These are phyloP conservation scores for Huiozyma sinensis DNA, from an alignment of 805 yeast genomes.

Conservation along the genomic window DNA sequence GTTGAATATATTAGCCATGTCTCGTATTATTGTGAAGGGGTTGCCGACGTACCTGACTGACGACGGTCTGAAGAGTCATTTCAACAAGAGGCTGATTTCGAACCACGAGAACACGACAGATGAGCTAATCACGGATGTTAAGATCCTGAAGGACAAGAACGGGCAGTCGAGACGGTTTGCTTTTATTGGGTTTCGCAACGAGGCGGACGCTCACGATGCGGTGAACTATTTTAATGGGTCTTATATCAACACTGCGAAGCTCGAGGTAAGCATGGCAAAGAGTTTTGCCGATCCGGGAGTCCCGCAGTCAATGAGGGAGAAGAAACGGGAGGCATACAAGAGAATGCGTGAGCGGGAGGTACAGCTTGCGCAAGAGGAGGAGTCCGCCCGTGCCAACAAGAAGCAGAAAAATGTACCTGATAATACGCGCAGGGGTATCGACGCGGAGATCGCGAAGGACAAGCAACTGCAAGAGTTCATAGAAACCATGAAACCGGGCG, in stretches of 20 bases:
- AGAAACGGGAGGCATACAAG: constrained; percentile 39
- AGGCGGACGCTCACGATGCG: constrained; percentile 66
- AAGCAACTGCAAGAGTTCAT: constrained; percentile 69
- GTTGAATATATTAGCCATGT: constrained; percentile 32
- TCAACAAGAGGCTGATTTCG: constrained; percentile 30
- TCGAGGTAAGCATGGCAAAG: constrained; percentile 75
- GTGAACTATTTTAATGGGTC: constrained; percentile 65
- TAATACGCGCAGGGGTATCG: constrained; percentile 30
- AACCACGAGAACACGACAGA: constrained; percentile 15
- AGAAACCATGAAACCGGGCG: constrained; percentile 70
- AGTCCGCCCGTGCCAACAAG: constrained; percentile 19
- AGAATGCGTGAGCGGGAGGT: constrained; percentile 41
- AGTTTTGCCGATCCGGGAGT: constrained; percentile 76
- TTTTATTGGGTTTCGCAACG: constrained; percentile 74
- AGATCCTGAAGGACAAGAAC: constrained; percentile 63
- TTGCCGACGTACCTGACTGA: constrained; percentile 72
- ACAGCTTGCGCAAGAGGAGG: constrained; percentile 30
- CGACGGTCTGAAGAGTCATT: constrained; percentile 57
- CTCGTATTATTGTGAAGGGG: constrained; percentile 87
- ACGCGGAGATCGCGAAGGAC: constrained; percentile 51
- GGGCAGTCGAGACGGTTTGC: constrained; percentile 93
- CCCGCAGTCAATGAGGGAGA: constrained; percentile 53
- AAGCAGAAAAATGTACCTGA: constrained; percentile 27
- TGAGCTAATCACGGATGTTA: constrained; percentile 78
- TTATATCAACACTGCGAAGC: constrained; percentile 71